These are phyloP conservation scores for Tetrapisispora phaffii DNA, from an alignment of 805 yeast genomes.

Conservation along the genomic window DNA sequence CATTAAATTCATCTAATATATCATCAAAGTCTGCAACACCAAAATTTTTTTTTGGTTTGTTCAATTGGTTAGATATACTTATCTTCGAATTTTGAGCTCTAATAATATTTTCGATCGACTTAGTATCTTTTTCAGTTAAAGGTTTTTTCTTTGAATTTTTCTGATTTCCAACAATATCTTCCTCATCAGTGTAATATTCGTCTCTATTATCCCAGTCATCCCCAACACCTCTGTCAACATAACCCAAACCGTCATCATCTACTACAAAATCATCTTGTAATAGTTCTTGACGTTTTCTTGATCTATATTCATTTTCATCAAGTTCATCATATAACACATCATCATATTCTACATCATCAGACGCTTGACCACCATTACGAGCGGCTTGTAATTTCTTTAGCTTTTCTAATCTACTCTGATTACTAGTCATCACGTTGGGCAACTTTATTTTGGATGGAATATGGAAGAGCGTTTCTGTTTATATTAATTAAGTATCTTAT, in stretches of 20 bases:
- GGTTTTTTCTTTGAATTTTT: slow-evolving; percentile 18
- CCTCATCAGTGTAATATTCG: slow-evolving; percentile 49
- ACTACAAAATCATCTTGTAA: slow-evolving; percentile 88
- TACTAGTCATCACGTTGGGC: slow-evolving; percentile 28
- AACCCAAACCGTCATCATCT: slow-evolving; percentile 89
- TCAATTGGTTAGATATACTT: slow-evolving; percentile 19
- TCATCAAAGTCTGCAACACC: slow-evolving; percentile 55
- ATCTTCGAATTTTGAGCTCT: slow-evolving; percentile 42
- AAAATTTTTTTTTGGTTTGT: slow-evolving; percentile 33
- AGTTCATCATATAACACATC: slow-evolving; percentile 73
- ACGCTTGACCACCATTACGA: slow-evolving; percentile 25
- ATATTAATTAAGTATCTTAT: too few relatives aligned
- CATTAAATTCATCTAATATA: slow-evolving; percentile 45
- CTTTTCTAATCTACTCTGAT: slow-evolving; percentile 38
- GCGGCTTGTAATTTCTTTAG: slow-evolving; percentile 53
- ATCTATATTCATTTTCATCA: slow-evolving; percentile 69
- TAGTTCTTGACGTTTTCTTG: slow-evolving; percentile 67
- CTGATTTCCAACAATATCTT: slow-evolving; percentile 21
- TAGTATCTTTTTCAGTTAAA: slow-evolving; percentile 4
- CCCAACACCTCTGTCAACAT: slow-evolving; percentile 86
- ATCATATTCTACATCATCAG: slow-evolving; percentile 29
- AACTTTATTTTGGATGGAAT: too few relatives aligned
- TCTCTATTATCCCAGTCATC: slow-evolving; percentile 51
- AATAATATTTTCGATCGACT: slow-evolving; percentile 36
- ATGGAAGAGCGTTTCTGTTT: too few relatives aligned